Conservation (phyloP, 305 asterid genomes). For the Coffea humblotiana region DNA sequence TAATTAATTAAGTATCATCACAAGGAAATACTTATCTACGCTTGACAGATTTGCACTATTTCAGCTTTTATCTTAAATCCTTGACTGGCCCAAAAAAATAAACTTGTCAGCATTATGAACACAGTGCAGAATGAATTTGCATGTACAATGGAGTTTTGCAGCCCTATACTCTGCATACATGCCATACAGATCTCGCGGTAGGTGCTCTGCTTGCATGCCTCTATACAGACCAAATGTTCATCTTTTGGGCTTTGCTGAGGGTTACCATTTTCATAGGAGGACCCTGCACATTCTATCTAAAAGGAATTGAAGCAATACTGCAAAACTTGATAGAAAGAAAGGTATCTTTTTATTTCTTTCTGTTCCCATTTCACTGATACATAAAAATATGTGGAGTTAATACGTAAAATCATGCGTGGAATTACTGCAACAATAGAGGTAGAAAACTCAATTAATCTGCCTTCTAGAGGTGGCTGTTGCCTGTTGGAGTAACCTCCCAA, state of each 20-base stretch:
- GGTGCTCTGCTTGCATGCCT: neutral
- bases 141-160: neutral
- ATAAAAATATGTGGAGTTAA: neutral
- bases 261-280: neutral
- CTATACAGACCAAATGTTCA: neutral
- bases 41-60: neutral
- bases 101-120: neutral
- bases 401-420: neutral
- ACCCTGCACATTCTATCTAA: no score
- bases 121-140: neutral
- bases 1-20: neutral
- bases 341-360: neutral
- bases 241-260: neutral
- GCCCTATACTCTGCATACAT: neutral
- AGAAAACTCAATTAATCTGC: neutral
- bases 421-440: neutral
- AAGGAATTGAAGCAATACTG: neutral
- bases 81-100: neutral
- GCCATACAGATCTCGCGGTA: neutral
- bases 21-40: neutral
- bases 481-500: conserved; percentile 19
- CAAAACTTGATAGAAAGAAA: neutral
- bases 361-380: neutral
- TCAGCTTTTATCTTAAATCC: neutral
- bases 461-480: conserved; percentile 10